A percentile compares a stretch with the other conserved stretches of the same genome.
phyloP scores from a whole-genome alignment of 805 yeast species.

The Metschnikowia kofuensis region DNA sequence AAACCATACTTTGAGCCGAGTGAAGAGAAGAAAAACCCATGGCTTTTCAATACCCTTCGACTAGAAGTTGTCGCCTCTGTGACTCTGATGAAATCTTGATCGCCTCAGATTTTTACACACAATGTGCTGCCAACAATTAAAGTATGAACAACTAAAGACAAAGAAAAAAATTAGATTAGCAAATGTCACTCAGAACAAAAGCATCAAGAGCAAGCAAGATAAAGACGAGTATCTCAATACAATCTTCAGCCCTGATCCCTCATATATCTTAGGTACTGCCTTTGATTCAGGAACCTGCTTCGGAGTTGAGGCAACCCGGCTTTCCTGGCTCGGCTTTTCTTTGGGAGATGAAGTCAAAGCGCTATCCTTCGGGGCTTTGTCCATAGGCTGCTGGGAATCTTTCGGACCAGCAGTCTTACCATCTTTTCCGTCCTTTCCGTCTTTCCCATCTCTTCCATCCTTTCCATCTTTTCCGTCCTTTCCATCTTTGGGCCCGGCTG shows the following conservation, averaged over 20 bases:
- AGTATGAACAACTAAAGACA: too few relatives aligned
- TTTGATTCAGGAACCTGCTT: not conserved
- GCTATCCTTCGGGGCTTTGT: too few relatives aligned
- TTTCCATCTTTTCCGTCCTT: not conserved
- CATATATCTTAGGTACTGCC: not conserved
- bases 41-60: too few relatives aligned
- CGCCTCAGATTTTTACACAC: not conserved
- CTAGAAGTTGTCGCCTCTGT: too few relatives aligned
- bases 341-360: not conserved
- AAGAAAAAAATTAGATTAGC: too few relatives aligned
- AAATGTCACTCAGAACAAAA: not conserved
- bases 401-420: too few relatives aligned
- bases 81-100: too few relatives aligned
- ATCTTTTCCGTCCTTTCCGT: not conserved
- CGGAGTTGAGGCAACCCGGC: not conserved
- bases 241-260: not conserved
- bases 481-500: not conserved
- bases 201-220: not conserved
- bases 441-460: not conserved
- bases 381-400: too few relatives aligned
- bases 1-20: too few relatives aligned
- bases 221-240: not conserved
- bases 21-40: too few relatives aligned
- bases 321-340: not conserved
- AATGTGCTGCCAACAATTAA: not conserved